Evolutionary conservation across 805 yeast genomes (phyloP).

Genomic region (Spencermartinsiella europaea): DNA sequence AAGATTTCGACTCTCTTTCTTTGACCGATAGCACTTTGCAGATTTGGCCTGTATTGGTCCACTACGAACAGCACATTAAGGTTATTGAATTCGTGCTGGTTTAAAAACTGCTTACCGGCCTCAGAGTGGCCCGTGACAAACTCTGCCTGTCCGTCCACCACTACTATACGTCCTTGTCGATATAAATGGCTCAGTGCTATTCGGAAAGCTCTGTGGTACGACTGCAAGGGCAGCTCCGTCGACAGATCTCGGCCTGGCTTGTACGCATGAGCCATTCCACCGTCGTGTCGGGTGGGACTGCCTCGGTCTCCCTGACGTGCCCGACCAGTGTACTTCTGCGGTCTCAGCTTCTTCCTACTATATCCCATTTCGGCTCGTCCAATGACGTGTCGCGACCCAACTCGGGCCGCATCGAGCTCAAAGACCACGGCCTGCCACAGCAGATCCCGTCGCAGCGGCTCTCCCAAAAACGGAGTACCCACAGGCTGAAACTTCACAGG

Average conservation of each 20-base stretch:
- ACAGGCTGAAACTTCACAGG: conserved; percentile 76
- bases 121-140: conserved; percentile 32
- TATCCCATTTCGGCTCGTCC: conserved; percentile 83
- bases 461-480: conserved; percentile 60
- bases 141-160: conserved; percentile 54
- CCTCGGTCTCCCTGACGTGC: conserved; percentile 97
- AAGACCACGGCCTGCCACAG: conserved; percentile 91
- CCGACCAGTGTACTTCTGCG: conserved; percentile 91
- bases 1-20: conserved; percentile 53
- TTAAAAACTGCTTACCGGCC: conserved; percentile 47
- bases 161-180: conserved; percentile 62
- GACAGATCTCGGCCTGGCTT: conserved; percentile 87
- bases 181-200: conserved; percentile 80
- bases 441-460: conserved; percentile 82
- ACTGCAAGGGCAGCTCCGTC: conserved; percentile 66
- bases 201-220: conserved; percentile 71
- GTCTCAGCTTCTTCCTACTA: conserved; percentile 73
- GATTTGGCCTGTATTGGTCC: conserved; percentile 52
- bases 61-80: conserved; percentile 57
- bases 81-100: conserved; percentile 35
- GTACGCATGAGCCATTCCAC: conserved; percentile 85
- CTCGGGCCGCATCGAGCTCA: conserved; percentile 86
- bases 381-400: conserved; percentile 81
- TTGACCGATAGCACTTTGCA: conserved; percentile 53
- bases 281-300: conserved; percentile 86